Percentiles rank a stretch among this genome's conserved stretches.
phyloP scores from a whole-genome alignment of 2,329 filamentous ascomycete genomes.

The Neurospora sp. region DNA sequence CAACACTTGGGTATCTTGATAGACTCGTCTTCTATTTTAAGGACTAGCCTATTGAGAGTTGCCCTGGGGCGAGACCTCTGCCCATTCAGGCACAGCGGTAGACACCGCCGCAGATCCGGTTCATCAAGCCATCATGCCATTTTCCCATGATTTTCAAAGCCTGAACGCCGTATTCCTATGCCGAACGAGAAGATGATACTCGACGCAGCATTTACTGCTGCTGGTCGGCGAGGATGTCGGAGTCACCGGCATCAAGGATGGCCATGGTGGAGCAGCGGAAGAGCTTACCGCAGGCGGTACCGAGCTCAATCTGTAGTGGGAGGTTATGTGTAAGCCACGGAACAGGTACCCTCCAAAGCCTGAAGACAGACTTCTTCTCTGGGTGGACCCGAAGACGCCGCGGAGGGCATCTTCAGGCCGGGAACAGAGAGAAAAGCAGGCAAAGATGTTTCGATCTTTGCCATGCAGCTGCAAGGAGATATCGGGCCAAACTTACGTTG shows the following conservation, averaged over 20 bases:
- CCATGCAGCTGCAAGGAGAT: constrained; percentile 4
- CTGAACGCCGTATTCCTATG: constrained; percentile 32
- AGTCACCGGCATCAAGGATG: constrained; percentile 95
- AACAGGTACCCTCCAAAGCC: constrained; percentile 79
- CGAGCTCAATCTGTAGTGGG: constrained; percentile 77
- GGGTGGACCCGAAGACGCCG: constrained; percentile 46
- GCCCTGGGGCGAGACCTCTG: constrained; percentile 9
- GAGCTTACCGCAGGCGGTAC: constrained; percentile 97
- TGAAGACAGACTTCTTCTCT: constrained; percentile 75
- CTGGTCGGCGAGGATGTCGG: constrained; percentile 85
- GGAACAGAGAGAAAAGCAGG: constrained; percentile 14
- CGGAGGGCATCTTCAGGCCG: constrained; percentile 18
- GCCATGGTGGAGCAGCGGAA: constrained; percentile 86
- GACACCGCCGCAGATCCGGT: background rate
- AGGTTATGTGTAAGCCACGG: constrained; percentile 35
- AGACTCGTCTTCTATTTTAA: constrained; percentile 4
- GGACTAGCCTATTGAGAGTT: constrained; percentile 14
- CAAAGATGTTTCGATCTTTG: background rate
- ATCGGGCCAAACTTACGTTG: constrained; percentile 67
- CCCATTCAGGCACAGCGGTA: constrained; percentile 14
- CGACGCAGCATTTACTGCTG: constrained; percentile 39
- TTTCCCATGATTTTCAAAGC: constrained; percentile 20
- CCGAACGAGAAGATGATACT: constrained; percentile 10
- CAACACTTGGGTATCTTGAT: background rate
- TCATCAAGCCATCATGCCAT: constrained; percentile 16